phyloP scores from a whole-genome alignment of 2,329 filamentous ascomycete species.

The Teratosphaeria viscida region DNA sequence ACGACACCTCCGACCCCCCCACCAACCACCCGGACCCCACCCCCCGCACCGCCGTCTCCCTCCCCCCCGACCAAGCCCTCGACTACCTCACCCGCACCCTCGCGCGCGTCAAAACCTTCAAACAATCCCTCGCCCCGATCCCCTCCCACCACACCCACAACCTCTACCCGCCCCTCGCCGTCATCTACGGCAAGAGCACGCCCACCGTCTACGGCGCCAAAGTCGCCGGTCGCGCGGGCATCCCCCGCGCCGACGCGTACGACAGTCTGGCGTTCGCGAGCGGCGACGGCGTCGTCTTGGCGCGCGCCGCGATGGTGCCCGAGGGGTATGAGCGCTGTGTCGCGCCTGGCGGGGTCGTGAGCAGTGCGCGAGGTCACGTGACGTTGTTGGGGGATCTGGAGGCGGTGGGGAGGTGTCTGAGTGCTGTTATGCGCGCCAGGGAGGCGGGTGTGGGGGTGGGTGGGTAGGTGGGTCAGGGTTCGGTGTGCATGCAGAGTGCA shows the following conservation, averaged over 20 bases:
- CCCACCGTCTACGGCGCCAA: constrained; percentile 77
- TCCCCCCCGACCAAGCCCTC: constrained; percentile 45
- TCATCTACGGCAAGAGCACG: constrained; percentile 78
- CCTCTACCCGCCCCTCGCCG: constrained; percentile 66
- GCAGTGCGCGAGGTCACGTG: constrained; percentile 76
- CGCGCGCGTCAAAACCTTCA: constrained; percentile 61
- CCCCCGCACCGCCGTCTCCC: constrained; percentile 36
- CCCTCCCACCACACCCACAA: constrained; percentile 54
- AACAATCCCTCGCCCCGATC: constrained; percentile 57
- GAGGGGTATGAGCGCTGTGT: constrained; percentile 56
- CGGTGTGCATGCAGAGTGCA: too few relatives aligned
- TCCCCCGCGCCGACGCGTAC: constrained; percentile 67
- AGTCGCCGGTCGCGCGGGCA: constrained; percentile 61
- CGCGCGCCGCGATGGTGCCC: constrained; percentile 75
- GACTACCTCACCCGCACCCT: constrained; percentile 69
- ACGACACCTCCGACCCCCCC: constrained; percentile 26
- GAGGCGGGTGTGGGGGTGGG: constrained; percentile 63
- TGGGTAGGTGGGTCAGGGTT: too few relatives aligned
- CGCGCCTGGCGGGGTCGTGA: constrained; percentile 59
- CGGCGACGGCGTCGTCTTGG: constrained; percentile 82
- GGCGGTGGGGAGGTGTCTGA: constrained; percentile 64
- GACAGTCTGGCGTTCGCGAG: constrained; percentile 78
- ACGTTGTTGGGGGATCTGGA: constrained; percentile 76
- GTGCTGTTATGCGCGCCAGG: constrained; percentile 56
- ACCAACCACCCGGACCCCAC: constrained; percentile 8